Evolutionary conservation across 2,329 filamentous ascomycete species (phyloP), one percentile per base, ranked within the genome.

Genomic region (Rhexocercosporidium sp.): DNA sequence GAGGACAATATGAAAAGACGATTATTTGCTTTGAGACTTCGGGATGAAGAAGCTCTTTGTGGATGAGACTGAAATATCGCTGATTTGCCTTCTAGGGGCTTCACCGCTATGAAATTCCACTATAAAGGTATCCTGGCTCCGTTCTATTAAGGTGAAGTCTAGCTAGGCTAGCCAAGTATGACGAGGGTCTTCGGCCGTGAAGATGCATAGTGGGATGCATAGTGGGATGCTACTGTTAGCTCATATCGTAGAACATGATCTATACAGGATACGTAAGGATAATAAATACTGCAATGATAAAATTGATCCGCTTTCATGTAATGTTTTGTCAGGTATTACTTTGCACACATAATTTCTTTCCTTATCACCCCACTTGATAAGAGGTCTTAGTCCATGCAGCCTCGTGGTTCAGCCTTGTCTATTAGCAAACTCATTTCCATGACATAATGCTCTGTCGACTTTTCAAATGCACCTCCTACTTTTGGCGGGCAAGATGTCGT

Each of bases 371-470:
- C 56, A 14, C 56, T n/a, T 18, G 25, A 59, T 29, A 29, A 54
- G 14, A 31, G 31, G 39, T n/a, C 16, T n/a, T n/a, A n/a, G 31
- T 47, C 25, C 9, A 9, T n/a, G n/a, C 7, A 44, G 57, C 57
- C 57, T 60, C 22, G 39, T 47, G 41, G 39, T 47, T 31, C 57
- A 60, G 57, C 57, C 39, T 60, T 60, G 57, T 60, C 57, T 60
- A 12, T 60, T 46, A 56, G n/a, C 27, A 20, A 34, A 3, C 27
- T 16, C 9, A 3, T 18, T 20, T 20, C n/a, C 39, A 60, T 44
- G 39, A 60, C 39, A 60, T 47, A 31, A 59, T 46, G 2, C 31
- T 39, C 6, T 25, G n/a, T n/a, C n/a, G 31, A 39, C 54, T 22
- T 27, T 14, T 41, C n/a, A 6, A 14, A 57, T 37, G 20, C 31